These are phyloP conservation scores for Emmonsiellopsis sp. DNA, from an alignment of 2,329 filamentous ascomycete genomes.

Conservation along the genomic window DNA sequence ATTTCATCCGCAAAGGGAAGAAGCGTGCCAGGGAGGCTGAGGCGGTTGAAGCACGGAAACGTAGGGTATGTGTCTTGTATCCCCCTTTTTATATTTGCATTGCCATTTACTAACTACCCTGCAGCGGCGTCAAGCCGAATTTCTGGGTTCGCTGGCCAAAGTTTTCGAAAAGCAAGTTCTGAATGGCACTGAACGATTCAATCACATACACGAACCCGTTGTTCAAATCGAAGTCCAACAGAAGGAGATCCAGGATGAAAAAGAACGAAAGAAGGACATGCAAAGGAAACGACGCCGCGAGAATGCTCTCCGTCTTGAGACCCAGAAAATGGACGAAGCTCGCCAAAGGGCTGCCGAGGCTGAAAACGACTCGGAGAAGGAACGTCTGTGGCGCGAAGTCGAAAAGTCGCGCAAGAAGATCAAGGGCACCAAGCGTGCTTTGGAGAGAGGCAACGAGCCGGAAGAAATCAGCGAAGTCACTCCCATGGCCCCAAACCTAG, in stretches of 20 bases:
- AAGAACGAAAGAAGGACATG: conserved; percentile 99
- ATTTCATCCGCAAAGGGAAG: conserved; percentile 44
- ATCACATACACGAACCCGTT: conserved; percentile 66
- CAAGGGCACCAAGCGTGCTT: conserved; percentile 75
- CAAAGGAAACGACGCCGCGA: conserved; percentile 92
- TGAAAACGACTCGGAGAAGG: conserved; percentile 71
- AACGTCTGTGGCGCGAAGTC: conserved; percentile 73
- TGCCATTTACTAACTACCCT: conserved; percentile 8
- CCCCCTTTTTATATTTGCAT: background rate
- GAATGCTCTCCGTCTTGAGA: conserved; percentile 84
- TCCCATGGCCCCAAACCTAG: conserved; percentile 67
- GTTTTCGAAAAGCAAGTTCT: conserved; percentile 60
- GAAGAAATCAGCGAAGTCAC: conserved; percentile 67
- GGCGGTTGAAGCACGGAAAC: conserved; percentile 53
- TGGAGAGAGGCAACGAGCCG: conserved; percentile 67
- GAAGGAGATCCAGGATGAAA: conserved; percentile 85
- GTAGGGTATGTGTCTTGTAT: conserved; percentile 47
- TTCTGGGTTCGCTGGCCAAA: conserved; percentile 47
- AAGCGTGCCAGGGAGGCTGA: conserved; percentile 64
- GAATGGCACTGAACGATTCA: conserved; percentile 66
- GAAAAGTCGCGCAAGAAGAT: conserved; percentile 90
- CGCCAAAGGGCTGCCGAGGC: conserved; percentile 68
- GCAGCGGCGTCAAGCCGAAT: conserved; percentile 51
- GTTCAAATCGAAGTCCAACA: conserved; percentile 81
- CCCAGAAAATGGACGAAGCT: conserved; percentile 71